Base-by-base conservation (phyloP, 78 protist genomes). In the Salpingoeca rosetta region DNA sequence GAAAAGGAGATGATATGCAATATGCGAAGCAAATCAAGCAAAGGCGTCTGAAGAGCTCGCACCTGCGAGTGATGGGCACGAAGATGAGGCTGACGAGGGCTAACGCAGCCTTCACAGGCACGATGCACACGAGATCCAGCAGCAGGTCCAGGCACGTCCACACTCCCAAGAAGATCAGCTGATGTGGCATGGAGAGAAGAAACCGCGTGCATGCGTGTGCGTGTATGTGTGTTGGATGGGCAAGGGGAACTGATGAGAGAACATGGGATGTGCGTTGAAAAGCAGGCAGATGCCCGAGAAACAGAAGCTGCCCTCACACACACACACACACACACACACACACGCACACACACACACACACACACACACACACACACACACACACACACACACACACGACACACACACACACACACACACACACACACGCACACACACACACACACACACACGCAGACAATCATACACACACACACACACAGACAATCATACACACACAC, bases 61-160 rank as follows among this genome's bases (percentile, higher is more conserved):
- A 11, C 26, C 80, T 76, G 80, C 3, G 80, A 3, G 35, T 26
- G 78, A 75, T 22, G 38, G n/a, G 36, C 24, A 10, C 38, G 24
- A 31, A 10, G 25, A 22, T 31, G 36, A 74, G 78, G 38, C 38
- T 24, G 78, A 12, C 83, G 25, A 83, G 25, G 7, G 86, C 86
- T 28, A 51, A 28, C 26, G 27, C 12, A 10, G 37, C 41, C 12
- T 78, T 76, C 77, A 83, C 65, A 44, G 86, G 86, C 45, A 83
- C 78, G 25, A 83, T 1, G 42, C 41, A 27, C 35, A 83, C 51
- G 44, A 57, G 51, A 10, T 11, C 51, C 40, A 83, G 56, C 39
- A 83, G 65, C 44, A 43, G 12, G 37, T 83, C 86, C 12, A 42
- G 75, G 86, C 86, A 83, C 86, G 65, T 11, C 41, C 11, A 42